Evolutionary conservation across 192 early-diverging fungal genomes (phyloP).

Genomic region (Coemansia biformis): DNA sequence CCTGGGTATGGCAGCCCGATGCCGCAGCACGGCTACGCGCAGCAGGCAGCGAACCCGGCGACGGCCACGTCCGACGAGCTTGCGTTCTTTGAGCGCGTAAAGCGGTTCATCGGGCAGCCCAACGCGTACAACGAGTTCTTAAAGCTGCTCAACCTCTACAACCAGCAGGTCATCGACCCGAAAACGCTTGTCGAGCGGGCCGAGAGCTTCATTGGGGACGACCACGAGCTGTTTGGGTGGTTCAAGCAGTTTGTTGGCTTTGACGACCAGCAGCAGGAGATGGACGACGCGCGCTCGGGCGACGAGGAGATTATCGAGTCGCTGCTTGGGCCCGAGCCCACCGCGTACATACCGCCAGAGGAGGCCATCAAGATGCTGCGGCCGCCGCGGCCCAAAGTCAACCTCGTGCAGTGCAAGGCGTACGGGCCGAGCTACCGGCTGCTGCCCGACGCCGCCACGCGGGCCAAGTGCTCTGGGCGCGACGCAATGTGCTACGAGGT

Average conservation of each 20-base stretch:
- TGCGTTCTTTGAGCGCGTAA: slow-evolving; percentile 91
- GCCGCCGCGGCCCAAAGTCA: slow-evolving; percentile 29
- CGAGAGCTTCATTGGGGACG: slow-evolving; percentile 74
- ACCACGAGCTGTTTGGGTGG: slow-evolving; percentile 87
- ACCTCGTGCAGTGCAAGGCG: slow-evolving; percentile 27
- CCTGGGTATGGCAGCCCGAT: slow-evolving; percentile 16
- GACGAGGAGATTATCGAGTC: slow-evolving; percentile 44
- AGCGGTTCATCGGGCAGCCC: slow-evolving; percentile 80
- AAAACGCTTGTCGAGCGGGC: slow-evolving; percentile 80
- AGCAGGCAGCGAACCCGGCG: slow-evolving; percentile 26
- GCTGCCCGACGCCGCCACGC: slow-evolving; percentile 39
- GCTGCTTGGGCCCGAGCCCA: slow-evolving; percentile 33
- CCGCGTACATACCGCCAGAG: slow-evolving; percentile 36
- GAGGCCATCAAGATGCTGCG: slow-evolving; percentile 45
- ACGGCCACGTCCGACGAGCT: slow-evolving; percentile 71
- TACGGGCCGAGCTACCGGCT: slow-evolving; percentile 52
- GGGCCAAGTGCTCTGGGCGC: slow-evolving; percentile 78
- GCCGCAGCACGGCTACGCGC: background rate
- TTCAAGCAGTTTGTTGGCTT: slow-evolving; percentile 73
- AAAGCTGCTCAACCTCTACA: slow-evolving; percentile 90
- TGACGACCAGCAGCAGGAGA: slow-evolving; percentile 39
- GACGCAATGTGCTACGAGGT: slow-evolving; percentile 90
- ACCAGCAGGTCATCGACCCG: slow-evolving; percentile 85
- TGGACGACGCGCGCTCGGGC: slow-evolving; percentile 40
- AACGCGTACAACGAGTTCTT: slow-evolving; percentile 92